Percentiles rank a stretch among this genome's conserved stretches.
These are phyloP conservation scores for Pseudoperonospora humuli DNA, from an alignment of 352 stramenopile genomes.

Conservation along the genomic window DNA sequence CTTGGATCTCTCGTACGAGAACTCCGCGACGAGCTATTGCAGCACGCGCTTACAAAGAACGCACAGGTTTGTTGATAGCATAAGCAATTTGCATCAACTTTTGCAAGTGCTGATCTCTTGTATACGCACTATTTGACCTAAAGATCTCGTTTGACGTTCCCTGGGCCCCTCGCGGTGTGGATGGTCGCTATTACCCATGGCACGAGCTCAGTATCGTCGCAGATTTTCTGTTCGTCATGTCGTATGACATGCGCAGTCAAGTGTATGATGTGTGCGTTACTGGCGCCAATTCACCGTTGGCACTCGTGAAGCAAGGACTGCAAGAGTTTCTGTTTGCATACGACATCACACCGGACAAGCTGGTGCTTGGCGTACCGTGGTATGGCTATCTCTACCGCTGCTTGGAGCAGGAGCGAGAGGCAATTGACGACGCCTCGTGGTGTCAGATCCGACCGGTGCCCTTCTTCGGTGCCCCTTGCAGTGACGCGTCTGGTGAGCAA, in stretches of 20 bases:
- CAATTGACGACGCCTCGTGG: slow-evolving; percentile 17
- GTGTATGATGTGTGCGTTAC: slow-evolving; percentile 87
- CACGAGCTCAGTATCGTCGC: slow-evolving; percentile 43
- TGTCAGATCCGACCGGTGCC: slow-evolving; percentile 23
- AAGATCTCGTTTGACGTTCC: slow-evolving; percentile 81
- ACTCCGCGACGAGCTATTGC: slow-evolving; percentile 45
- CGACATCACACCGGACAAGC: slow-evolving; percentile 51
- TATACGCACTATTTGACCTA: not conserved
- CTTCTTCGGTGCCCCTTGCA: slow-evolving; percentile 73
- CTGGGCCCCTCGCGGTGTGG: slow-evolving; percentile 66
- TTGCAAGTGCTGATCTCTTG: slow-evolving; percentile 3
- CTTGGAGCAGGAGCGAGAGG: slow-evolving; percentile 2
- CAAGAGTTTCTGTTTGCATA: slow-evolving; percentile 65
- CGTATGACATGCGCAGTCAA: slow-evolving; percentile 90
- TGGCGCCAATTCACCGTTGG: slow-evolving; percentile 71
- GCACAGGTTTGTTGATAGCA: slow-evolving; percentile 36
- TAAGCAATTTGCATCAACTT: too few relatives aligned
- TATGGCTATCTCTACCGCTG: slow-evolving; percentile 88
- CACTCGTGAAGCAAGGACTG: slow-evolving; percentile 66
- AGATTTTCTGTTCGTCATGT: slow-evolving; percentile 91
- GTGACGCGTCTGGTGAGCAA: slow-evolving; percentile 59
- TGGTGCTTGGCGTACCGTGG: slow-evolving; percentile 88
- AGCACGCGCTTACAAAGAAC: slow-evolving; percentile 46
- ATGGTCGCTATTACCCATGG: slow-evolving; percentile 82
- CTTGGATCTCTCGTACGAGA: slow-evolving; percentile 50